Evolutionary conservation across 164 flowering plant species (phyloP), one percentile per base, ranked within the genome.

Genomic region (Warburgia ugandensis): DNA sequence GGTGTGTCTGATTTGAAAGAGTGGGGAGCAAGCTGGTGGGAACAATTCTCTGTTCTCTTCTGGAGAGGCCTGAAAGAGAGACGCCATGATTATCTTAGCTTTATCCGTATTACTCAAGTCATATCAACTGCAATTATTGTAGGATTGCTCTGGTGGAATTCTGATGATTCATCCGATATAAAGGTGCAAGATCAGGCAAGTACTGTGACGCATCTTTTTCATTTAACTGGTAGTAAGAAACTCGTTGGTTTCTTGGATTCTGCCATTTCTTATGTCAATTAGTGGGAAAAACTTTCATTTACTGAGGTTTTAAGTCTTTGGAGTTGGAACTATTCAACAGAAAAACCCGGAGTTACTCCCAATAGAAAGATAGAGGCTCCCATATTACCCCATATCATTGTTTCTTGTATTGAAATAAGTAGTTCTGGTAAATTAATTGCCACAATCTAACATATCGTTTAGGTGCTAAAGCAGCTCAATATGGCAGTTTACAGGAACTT

Each of bases 61-160:
- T 33, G 59, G 8, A 68, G 79, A 32, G 70, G 74, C 6, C 49
- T 68, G n/a, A 66, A 72, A 30, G 74, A 66, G 39, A 64, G 79
- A 38, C 48, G 59, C 27, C 67, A 69, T 36, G 74, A 72, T 6
- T 66, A 66, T 29, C 65, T 75, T 2, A 63, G 68, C 45, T 20
- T 49, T 11, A 2, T 69, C 19, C 49, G 69, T 10, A 22, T 67
- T 5, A 57, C 44, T 25, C 79, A 75, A 67, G 74, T 75, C 17
- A 2, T 69, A 7, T 30, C 68, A 5, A 69, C 65, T 20, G 72
- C 74, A 9, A 11, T 69, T 20, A 61, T 72, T 26, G 1, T 56
- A 0, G 76, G 74, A 29, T 48, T 69, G 7, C 65, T 72, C 13
- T 75, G 76, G 79, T 75, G 76, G 76, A 65, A 56, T 12, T 66